Percentiles rank a stretch among this genome's conserved stretches.
phyloP scores from a whole-genome alignment of 2,329 filamentous ascomycete species.

The Exophiala bonariae region DNA sequence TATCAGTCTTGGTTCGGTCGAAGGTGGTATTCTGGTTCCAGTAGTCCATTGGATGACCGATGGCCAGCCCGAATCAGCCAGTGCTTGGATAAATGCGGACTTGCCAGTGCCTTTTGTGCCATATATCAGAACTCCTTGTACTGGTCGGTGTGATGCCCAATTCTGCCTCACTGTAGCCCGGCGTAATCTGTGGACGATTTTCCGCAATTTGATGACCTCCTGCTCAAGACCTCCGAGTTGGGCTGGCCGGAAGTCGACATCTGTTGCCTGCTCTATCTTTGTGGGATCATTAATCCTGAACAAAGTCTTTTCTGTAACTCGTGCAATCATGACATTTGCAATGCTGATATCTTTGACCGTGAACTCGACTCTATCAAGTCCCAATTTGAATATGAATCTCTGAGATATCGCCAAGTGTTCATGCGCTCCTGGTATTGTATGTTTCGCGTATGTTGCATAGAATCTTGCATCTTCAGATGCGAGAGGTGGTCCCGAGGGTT shows the following conservation, averaged over 20 bases:
- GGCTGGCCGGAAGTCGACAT: constrained; percentile 16
- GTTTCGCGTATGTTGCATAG: constrained; percentile 52
- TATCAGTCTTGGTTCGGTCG: constrained; percentile 26
- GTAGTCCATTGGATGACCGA: constrained; percentile 55
- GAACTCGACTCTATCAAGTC: constrained; percentile 32
- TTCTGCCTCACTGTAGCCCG: constrained; percentile 8
- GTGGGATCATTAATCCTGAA: constrained; percentile 11
- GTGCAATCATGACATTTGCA: constrained; percentile 14
- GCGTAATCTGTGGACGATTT: constrained; percentile 19
- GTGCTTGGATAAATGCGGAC: constrained; percentile 67
- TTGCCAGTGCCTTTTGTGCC: constrained; percentile 86
- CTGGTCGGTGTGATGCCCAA: constrained; percentile 27
- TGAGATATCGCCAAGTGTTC: constrained; percentile 32
- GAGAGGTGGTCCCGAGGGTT: constrained; percentile 25
- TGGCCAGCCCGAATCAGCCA: constrained; percentile 70
- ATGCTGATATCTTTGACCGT: constrained; percentile 20
- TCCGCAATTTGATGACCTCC: constrained; percentile 17
- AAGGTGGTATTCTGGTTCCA: constrained; percentile 50
- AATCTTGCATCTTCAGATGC: constrained; percentile 37
- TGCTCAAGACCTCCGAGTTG: constrained; percentile 21
- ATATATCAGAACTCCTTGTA: constrained; percentile 69
- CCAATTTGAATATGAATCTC: constrained; percentile 13
- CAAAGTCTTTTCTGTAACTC: constrained; percentile 14
- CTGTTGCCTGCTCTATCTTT: neutral
- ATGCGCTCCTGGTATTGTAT: constrained; percentile 49